Conservation (phyloP, 2,329 filamentous ascomycete genomes). For the Proliferodiscus dingleyae region DNA sequence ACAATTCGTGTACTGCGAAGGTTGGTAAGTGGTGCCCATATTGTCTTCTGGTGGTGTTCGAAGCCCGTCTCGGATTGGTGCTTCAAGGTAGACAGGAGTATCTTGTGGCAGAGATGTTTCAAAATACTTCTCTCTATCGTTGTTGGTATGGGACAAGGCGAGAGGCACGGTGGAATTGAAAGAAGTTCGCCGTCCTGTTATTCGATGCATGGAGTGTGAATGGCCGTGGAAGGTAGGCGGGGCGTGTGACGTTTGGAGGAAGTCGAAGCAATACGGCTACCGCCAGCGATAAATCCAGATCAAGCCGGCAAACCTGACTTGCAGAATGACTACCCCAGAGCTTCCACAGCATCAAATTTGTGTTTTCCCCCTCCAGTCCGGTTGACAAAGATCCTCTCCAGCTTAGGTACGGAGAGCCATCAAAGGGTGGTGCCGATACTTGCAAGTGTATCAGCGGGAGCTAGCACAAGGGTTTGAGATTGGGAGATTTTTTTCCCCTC, state of each 20-base stretch:
- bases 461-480: slow-evolving; percentile 5
- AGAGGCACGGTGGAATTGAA: slow-evolving; percentile 27
- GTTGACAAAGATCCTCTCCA: slow-evolving; percentile 16
- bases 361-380: slow-evolving; percentile 7
- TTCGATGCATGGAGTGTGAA: slow-evolving; percentile 31
- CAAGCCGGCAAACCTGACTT: not conserved
- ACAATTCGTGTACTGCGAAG: slow-evolving; percentile 42
- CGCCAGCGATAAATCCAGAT: not conserved
- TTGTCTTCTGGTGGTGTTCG: slow-evolving; percentile 48
- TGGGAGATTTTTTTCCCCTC: not conserved
- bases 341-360: slow-evolving; percentile 14
- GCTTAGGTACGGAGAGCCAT: slow-evolving; percentile 20
- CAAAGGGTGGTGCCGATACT: slow-evolving; percentile 17
- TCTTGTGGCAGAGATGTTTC: slow-evolving; percentile 11
- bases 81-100: slow-evolving; percentile 21
- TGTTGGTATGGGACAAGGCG: slow-evolving; percentile 13
- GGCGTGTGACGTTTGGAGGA: not conserved
- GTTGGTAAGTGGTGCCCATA: slow-evolving; percentile 48
- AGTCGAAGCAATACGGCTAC: slow-evolving; percentile 5
- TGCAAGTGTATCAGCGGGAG: slow-evolving; percentile 14
- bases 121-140: slow-evolving; percentile 22
- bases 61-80: slow-evolving; percentile 36
- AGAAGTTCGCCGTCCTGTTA: slow-evolving; percentile 25
- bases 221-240: not conserved
- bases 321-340: slow-evolving; percentile 6